phyloP scores from a whole-genome alignment of 75 land plant species.

The Picea glauca region DNA sequence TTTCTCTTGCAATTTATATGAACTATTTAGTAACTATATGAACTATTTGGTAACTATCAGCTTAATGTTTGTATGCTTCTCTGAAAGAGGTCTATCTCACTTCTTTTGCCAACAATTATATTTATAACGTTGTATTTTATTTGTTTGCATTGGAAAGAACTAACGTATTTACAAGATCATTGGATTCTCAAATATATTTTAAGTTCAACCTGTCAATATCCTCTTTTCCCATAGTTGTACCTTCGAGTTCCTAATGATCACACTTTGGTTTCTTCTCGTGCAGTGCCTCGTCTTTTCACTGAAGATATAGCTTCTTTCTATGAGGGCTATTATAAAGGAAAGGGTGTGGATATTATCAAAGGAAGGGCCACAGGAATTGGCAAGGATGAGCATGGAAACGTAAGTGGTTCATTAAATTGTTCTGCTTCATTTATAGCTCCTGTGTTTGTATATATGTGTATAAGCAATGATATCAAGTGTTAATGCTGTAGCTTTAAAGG shows the following conservation, averaged over 20 bases:
- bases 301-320: conserved; percentile 90
- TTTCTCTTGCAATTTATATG: no score
- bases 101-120: no score
- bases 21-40: no score
- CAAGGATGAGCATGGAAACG: conserved; percentile 67
- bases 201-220: not conserved
- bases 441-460: not conserved
- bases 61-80: no score
- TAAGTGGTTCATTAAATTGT: conserved; percentile 20
- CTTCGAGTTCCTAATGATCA: not conserved
- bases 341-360: conserved; percentile 79
- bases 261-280: conserved; percentile 5
- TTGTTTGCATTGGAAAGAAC: no score
- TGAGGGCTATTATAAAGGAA: conserved; percentile 85
- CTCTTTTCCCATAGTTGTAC: not conserved
- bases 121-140: no score
- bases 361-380: conserved; percentile 88
- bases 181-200: no score
- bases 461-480: no score
- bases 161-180: no score
- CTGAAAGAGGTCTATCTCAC: no score
- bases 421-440: not conserved
- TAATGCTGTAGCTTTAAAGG: not conserved
- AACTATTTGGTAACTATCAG: no score
- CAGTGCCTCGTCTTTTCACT: conserved; percentile 97